A percentile compares a stretch with the other conserved stretches of the same genome.
Evolutionary conservation across 495 filamentous ascomycete genomes (phyloP).

Genomic region (Talaromyces wortmannii): DNA sequence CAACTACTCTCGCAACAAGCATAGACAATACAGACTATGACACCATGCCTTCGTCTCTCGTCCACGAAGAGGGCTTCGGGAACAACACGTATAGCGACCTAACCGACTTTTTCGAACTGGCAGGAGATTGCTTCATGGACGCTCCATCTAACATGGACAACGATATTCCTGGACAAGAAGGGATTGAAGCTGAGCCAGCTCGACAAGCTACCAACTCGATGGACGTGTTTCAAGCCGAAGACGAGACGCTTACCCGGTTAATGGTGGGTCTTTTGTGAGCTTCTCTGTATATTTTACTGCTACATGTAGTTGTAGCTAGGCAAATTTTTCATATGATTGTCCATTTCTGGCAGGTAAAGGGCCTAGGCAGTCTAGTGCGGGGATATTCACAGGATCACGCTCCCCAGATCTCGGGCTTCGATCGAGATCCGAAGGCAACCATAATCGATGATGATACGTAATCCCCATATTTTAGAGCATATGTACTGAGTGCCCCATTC

Average conservation of each 20-base stretch:
- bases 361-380: neutral
- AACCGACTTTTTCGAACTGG: conserved; percentile 39
- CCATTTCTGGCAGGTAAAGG: no score
- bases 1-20: neutral
- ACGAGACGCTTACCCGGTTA: conserved; percentile 32
- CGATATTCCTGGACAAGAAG: neutral
- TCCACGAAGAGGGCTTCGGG: neutral
- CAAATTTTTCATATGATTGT: no score
- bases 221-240: conserved; percentile 29
- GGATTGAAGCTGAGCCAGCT: neutral
- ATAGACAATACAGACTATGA: conserved; percentile 5
- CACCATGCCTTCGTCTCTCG: neutral
- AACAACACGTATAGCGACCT: conserved; percentile 28
- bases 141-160: conserved; percentile 8
- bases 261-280: conserved; percentile 33
- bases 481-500: no score
- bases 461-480: no score
- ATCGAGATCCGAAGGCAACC: neutral
- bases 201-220: conserved; percentile 1
- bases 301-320: no score
- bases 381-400: neutral
- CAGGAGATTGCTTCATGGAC: conserved; percentile 25
- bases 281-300: no score
- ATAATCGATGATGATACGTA: neutral
- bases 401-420: neutral